A percentile compares a stretch with the other conserved stretches of the same genome.
phyloP scores from a whole-genome alignment of 2,329 filamentous ascomycete genomes.

The Cladosporium sp. region DNA sequence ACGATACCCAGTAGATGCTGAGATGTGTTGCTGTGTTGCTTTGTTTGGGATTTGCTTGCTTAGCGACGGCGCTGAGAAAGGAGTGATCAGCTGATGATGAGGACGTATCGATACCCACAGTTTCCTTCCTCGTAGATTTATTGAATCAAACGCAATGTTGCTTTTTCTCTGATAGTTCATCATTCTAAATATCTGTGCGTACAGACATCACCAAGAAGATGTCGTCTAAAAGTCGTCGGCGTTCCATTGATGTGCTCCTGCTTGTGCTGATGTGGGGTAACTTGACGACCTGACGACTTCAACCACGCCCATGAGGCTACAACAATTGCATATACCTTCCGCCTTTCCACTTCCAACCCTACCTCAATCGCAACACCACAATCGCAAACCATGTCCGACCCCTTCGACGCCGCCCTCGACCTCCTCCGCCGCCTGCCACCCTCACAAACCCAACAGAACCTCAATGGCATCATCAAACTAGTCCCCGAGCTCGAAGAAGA shows the following conservation, averaged over 20 bases:
- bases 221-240: too few species aligned
- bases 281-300: too few species aligned
- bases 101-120: not conserved
- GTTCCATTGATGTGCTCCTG: too few species aligned
- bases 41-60: not conserved
- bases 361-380: not conserved
- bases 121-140: not conserved
- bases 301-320: too few species aligned
- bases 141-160: too few species aligned
- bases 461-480: conserved; percentile 81
- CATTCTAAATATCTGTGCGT: too few species aligned
- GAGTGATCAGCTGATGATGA: not conserved
- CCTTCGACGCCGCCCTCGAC: conserved; percentile 77
- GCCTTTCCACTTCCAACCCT: not conserved
- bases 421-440: conserved; percentile 97
- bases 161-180: too few species aligned
- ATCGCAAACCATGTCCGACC: conserved; percentile 47
- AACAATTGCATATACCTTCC: too few species aligned
- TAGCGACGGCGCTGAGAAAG: not conserved
- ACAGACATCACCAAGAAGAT: too few species aligned
- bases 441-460: conserved; percentile 82
- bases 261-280: too few species aligned
- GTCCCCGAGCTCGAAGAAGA: conserved; percentile 93
- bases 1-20: not conserved
- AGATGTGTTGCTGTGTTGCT: not conserved